Evolutionary conservation across 1,139 yeast genomes (phyloP).

Genomic region (Diutina siamensis): DNA sequence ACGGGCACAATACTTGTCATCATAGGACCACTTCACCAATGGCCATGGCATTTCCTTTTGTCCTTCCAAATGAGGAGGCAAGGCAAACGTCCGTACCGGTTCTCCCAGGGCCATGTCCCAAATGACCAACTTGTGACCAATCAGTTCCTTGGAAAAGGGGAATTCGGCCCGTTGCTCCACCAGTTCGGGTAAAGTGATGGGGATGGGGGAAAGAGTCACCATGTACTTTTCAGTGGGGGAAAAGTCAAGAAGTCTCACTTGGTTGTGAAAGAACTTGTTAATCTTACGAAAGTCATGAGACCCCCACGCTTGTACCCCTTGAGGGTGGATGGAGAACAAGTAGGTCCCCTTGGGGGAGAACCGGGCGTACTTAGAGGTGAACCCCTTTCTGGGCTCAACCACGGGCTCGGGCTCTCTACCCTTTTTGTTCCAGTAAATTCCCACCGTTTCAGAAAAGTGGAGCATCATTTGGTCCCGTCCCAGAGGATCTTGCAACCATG

Average conservation of each 20-base stretch:
- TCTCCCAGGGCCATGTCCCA: constrained; percentile 87
- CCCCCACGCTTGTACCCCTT: constrained; percentile 96
- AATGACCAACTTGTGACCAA: constrained; percentile 87
- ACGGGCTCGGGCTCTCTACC: constrained; percentile 66
- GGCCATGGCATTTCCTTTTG: constrained; percentile 90
- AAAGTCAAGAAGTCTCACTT: constrained; percentile 81
- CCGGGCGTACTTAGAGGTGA: constrained; percentile 80
- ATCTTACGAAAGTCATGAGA: constrained; percentile 70
- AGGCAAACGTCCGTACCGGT: constrained; percentile 82
- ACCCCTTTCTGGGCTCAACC: constrained; percentile 67
- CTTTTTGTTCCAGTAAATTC: constrained; percentile 80
- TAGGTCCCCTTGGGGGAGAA: constrained; percentile 94
- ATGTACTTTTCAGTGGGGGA: constrained; percentile 87
- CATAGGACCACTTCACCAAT: constrained; percentile 89
- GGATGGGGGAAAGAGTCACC: constrained; percentile 84
- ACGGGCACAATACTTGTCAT: constrained; percentile 92
- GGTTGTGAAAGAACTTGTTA: constrained; percentile 76
- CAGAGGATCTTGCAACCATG: constrained; percentile 83
- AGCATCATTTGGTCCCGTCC: constrained; percentile 87
- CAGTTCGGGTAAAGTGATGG: constrained; percentile 62
- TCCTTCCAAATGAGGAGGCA: constrained; percentile 65
- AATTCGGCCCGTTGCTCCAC: constrained; percentile 51
- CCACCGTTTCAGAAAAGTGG: constrained; percentile 73
- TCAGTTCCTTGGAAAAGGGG: constrained; percentile 82
- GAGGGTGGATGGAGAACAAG: constrained; percentile 80